Evolutionary conservation across 805 yeast genomes (phyloP), one percentile per base, ranked within the genome.

Genomic region (Hanseniaspora pseudoguilliermondii): DNA sequence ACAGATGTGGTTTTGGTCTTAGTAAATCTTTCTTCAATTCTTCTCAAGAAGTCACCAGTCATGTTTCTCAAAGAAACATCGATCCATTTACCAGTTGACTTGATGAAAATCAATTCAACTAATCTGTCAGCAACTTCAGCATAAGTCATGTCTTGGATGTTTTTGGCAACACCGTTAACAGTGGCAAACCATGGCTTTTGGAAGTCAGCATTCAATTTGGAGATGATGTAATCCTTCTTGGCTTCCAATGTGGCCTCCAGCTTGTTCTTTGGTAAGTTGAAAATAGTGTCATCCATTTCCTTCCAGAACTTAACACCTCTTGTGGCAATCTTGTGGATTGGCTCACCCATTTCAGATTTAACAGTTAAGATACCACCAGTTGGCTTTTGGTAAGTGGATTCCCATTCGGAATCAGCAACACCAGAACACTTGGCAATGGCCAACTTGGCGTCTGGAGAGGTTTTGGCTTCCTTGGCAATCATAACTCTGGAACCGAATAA

Each of bases 301-400:
- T 88, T 86, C 98, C 99, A 93, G 69, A 93, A 82, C 72, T 86
- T 69, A 59, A 93, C 97, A 77, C 96, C 97, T 70, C 98, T 84
- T 58, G 99, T 93, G 34, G 98, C 97, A 63, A 93, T 80, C 76
- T 93, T 93, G 74, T 93, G 99, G 67, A 93, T 93, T 66, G 98
- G 98, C 76, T 93, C 98, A 69, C 99, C 98, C 98, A 93, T 93
- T 76, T 93, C 99, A 18, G 97, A 91, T 69, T 86, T 79, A 59
- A 93, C 98, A 56, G 98, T 91, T 63, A 93, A 76, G 62, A 93
- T 81, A 72, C 98, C 99, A 75, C 98, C 98, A 59, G 97, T 83
- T 66, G 96, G 91, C 67, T 84, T 84, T 75, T 86, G 85, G 76
- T 93, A 93, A 49, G 97, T 87, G 65, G 79, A 77, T 72, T 93